Evolutionary conservation across 139 green algal genomes (phyloP), one percentile per base, ranked within the genome.

Genomic region (Spirogloea muscicola): DNA sequence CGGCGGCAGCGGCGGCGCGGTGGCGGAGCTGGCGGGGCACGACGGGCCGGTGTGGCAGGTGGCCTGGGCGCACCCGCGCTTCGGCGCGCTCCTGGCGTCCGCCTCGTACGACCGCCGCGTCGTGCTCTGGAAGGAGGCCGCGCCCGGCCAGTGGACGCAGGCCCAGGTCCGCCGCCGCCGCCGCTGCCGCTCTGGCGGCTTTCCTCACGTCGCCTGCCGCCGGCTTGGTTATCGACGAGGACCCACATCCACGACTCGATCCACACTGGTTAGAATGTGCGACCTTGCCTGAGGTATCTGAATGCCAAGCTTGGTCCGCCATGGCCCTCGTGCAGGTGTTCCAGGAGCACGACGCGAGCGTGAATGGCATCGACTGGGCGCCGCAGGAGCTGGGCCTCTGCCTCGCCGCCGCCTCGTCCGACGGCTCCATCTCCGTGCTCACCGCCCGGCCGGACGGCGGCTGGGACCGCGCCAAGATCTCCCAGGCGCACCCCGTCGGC

Each of bases 1-100:
- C n/a, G n/a, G n/a, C n/a, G n/a, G n/a, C n/a, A n/a, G n/a, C n/a
- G n/a, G n/a, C n/a, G n/a, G n/a, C n/a, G n/a, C n/a, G n/a, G n/a
- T n/a, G n/a, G n/a, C n/a, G n/a, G n/a, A n/a, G n/a, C n/a, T n/a
- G n/a, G 64, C 78, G 13, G 94, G 93, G 0, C 94, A 99, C 74
- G 88, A 96, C n/a, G 94, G 94, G 0, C 93, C 94, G 0, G 91
- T 95, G 16, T 94, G 91, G 91, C 81, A 89, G 37, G 85, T 93
- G 16, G 77, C 76, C 9, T 99, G 94, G 94, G 91, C 91, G 31
- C 94, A 99, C 76, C 93, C 94, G 1, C 94, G 94, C 62, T 98
- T 93, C 77, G 94, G 94, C 31, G 90, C 74, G 38, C n/a, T 98
- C 1, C 82, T 98, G 27, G 94, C 93, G 0, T 95, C 89, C 0